Conservation (phyloP, 2,329 filamentous ascomycete species). For the Fusarium brachygibbosum region DNA sequence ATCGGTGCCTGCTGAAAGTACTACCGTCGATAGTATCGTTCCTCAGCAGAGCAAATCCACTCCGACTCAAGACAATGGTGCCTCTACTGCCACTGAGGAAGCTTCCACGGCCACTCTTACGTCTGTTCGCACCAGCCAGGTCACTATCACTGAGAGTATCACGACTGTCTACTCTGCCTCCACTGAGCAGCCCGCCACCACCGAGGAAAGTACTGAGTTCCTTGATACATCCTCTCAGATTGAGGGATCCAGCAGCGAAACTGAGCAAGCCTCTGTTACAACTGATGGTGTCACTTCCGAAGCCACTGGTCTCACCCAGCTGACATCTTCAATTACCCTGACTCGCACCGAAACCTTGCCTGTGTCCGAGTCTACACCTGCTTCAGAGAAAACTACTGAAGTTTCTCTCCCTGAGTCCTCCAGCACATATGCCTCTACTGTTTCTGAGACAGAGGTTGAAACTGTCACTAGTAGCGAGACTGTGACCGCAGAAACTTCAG, state of each 20-base stretch:
- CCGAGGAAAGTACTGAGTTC: background rate
- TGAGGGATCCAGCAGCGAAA: slow-evolving; percentile 4
- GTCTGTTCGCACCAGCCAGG: slow-evolving; percentile 25
- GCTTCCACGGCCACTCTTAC: slow-evolving; percentile 22
- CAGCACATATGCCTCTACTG: background rate
- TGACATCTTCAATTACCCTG: slow-evolving; percentile 12
- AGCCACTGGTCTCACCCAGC: background rate
- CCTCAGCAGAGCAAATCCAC: slow-evolving; percentile 22
- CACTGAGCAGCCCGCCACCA: background rate
- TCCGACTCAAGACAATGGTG: background rate
- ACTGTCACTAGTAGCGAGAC: background rate
- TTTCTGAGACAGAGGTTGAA: slow-evolving; percentile 1
- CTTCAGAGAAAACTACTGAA: slow-evolving; percentile 4
- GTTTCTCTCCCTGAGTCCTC: slow-evolving; percentile 2
- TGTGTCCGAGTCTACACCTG: background rate
- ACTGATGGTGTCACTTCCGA: background rate
- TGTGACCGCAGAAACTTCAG: background rate
- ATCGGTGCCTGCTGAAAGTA: background rate
- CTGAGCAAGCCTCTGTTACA: slow-evolving; percentile 13
- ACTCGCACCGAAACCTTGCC: slow-evolving; percentile 17
- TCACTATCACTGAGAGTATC: slow-evolving; percentile 17
- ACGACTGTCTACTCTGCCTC: slow-evolving; percentile 17
- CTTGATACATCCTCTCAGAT: background rate
- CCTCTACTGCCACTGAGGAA: background rate
- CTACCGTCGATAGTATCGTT: slow-evolving; percentile 12